A percentile compares a stretch with the other conserved stretches of the same genome.
Evolutionary conservation across 2,329 filamentous ascomycete species (phyloP).

Genomic region (Colletotrichum graminicola): DNA sequence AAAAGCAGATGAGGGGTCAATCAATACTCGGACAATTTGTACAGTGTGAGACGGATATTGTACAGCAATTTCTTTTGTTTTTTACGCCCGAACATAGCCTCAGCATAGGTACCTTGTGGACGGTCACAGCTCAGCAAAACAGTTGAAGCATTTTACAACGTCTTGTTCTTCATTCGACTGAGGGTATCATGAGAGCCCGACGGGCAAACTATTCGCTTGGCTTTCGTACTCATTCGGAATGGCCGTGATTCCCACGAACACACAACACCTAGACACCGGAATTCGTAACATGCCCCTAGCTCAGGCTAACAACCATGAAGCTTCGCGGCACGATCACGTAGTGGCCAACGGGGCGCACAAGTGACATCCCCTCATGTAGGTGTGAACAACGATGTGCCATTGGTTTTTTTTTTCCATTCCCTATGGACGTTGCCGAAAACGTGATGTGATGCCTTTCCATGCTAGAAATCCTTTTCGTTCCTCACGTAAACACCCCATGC

Average conservation of each 20-base stretch:
- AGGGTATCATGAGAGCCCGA: conserved; percentile 40
- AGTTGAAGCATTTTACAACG: neutral
- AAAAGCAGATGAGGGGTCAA: neutral
- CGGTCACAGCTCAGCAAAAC: neutral
- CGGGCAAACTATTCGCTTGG: conserved; percentile 31
- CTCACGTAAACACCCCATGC: conserved; percentile 45
- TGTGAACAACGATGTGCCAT: conserved; percentile 41
- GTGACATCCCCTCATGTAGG: conserved; percentile 22
- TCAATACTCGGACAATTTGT: neutral
- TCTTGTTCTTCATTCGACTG: conserved; percentile 36
- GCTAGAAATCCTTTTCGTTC: conserved; percentile 44
- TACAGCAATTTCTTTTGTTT: neutral
- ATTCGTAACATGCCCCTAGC: conserved; percentile 18
- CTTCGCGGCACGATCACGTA: conserved; percentile 7
- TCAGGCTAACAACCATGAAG: conserved; percentile 12
- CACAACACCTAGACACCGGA: conserved; percentile 34
- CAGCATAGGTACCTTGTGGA: neutral
- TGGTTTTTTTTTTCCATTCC: conserved; percentile 42
- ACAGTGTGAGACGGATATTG: neutral
- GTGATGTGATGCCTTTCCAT: conserved; percentile 44
- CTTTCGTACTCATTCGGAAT: conserved; percentile 21
- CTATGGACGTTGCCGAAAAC: conserved; percentile 44
- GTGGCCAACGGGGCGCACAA: conserved; percentile 27
- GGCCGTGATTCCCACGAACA: conserved; percentile 25
- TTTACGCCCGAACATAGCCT: too few species aligned